A percentile compares a stretch with the other conserved stretches of the same genome.
These are phyloP conservation scores for Lathyrus tuberosus DNA, from an alignment of 306 rosid species.

Conservation along the genomic window DNA sequence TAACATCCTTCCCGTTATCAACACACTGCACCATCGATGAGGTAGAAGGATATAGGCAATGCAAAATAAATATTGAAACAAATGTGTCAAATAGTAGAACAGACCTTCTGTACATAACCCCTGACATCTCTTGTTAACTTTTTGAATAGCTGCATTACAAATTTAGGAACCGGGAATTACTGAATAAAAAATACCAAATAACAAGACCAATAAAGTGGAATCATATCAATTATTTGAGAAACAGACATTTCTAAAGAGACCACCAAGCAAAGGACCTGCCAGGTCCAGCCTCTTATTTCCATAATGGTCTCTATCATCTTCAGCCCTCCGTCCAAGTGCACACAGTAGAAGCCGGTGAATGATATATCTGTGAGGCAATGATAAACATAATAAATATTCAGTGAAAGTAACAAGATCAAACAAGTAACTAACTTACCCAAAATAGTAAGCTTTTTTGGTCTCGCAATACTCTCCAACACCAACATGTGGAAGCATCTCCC, in stretches of 20 bases:
- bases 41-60: constrained; percentile 28
- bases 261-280: constrained; percentile 96
- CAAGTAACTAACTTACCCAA: constrained; percentile 62
- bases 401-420: neutral
- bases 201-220: neutral
- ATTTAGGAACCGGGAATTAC: constrained; percentile 27
- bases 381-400: constrained; percentile 30
- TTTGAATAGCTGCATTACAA: constrained; percentile 79
- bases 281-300: constrained; percentile 97
- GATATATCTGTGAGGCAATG: constrained; percentile 64
- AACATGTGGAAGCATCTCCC: constrained; percentile 99
- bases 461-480: constrained; percentile 93
- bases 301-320: constrained; percentile 96
- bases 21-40: constrained; percentile 74
- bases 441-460: constrained; percentile 97
- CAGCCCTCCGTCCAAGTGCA: constrained; percentile 94
- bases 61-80: constrained; percentile 17
- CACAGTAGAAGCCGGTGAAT: constrained; percentile 94
- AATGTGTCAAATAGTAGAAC: constrained; percentile 30
- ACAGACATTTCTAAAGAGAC: constrained; percentile 87
- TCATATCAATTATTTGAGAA: constrained; percentile 5
- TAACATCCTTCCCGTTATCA: constrained; percentile 96
- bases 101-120: constrained; percentile 91
- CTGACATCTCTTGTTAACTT: constrained; percentile 94
- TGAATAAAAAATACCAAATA: neutral